These are phyloP conservation scores for Penicillium psychrofluorescens DNA, from an alignment of 495 filamentous ascomycete genomes.

Conservation along the genomic window DNA sequence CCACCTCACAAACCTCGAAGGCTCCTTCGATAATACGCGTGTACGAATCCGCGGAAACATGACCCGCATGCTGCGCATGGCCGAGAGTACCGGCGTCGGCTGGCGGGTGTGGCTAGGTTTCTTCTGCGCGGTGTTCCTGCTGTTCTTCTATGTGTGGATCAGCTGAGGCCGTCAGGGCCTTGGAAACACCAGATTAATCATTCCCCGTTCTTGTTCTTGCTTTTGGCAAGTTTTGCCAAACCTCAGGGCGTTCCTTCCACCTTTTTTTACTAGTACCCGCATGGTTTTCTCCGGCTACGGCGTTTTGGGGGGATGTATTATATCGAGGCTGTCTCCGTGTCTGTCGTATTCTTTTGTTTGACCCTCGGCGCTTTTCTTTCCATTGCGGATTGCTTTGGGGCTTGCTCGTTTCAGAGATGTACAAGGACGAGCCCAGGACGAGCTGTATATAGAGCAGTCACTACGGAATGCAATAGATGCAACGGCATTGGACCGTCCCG, in stretches of 20 bases:
- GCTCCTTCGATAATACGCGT: conserved; percentile 79
- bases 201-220: not conserved
- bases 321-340: not conserved
- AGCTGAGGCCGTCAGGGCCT: conserved; percentile 24
- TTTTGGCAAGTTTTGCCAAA: not conserved
- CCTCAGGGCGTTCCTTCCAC: not conserved
- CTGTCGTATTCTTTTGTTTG: no score
- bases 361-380: no score
- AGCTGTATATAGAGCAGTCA: no score
- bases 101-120: conserved; percentile 92
- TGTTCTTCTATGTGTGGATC: conserved; percentile 92
- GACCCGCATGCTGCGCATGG: conserved; percentile 96
- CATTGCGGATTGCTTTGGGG: no score
- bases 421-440: no score
- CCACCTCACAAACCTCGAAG: conserved; percentile 72
- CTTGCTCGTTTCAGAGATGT: no score
- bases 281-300: conserved; percentile 4
- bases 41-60: conserved; percentile 80
- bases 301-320: not conserved
- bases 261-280: not conserved
- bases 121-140: conserved; percentile 66
- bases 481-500: no score
- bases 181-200: no score
- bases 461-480: no score
- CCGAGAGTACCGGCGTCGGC: conserved; percentile 81